Base-by-base conservation (phyloP, 345 rosid genomes). In the Capsella bursapastoris region DNA sequence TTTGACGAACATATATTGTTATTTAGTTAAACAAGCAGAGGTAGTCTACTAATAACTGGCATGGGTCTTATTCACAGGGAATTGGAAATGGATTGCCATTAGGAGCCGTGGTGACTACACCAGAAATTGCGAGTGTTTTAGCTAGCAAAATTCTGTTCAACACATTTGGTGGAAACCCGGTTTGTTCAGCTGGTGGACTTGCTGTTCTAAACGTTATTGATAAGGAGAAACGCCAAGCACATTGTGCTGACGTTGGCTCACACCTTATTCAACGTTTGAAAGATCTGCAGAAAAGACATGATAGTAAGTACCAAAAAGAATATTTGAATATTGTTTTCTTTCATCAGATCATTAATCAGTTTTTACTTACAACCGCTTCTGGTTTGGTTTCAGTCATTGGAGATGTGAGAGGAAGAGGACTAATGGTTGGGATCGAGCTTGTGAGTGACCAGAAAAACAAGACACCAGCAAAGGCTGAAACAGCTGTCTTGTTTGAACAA, bases 81-180 rank as follows among this genome's bases (percentile, higher is more conserved):
- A 95, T 92, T 27, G 97, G 99, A 68, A 95, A 92, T 60, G 97
- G 97, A 64, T 86, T 95, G 74, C 99, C 99, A 34, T 78, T 95
- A 66, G 98, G 96, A 67, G 98, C 98, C 8, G 98, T 92, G 43
- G 97, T 92, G 64, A 95, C 97, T 41, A 95, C 99, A 29, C 93
- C 93, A n/a, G 97, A 89, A 79, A 95, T 95, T 57, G 99, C 99
- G 0, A 90, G 72, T 66, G 94, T 86, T n/a, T 76, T 95, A 93
- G 82, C 91, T 55, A 85, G 85, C 65, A 92, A 95, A 77, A 86
- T 95, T 74, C 94, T 84, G 78, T 95, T 92, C 67, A 89, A 95
- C 79, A 92, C 97, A 44, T 95, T 85, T 72, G 98, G 99, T n/a
- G 98, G 99, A 16, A 92, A 92, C 78, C 99, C 98, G 3, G 96